Evolutionary conservation across 768 basidiomycete genomes (phyloP).

Genomic region (Suillus cothurnatus): DNA sequence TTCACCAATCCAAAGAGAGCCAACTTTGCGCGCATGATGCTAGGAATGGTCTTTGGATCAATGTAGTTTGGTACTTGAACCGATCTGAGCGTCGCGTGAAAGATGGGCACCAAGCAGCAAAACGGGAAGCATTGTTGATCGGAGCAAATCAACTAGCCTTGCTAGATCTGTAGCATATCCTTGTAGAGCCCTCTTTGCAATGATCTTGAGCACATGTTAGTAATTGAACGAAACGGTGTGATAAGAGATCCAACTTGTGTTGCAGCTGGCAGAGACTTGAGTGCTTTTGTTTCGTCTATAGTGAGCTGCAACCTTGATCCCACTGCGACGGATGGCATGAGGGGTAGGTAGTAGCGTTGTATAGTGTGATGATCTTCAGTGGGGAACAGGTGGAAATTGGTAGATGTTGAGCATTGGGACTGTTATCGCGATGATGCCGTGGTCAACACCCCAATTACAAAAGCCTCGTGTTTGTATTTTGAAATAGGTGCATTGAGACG

Average conservation of each 20-base stretch:
- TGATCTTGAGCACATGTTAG: not conserved
- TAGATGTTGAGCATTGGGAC: not conserved
- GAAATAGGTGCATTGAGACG: not conserved
- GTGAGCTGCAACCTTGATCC: not conserved
- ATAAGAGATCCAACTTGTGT: not conserved
- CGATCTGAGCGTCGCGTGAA: not conserved
- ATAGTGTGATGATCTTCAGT: not conserved
- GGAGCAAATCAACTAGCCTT: not conserved
- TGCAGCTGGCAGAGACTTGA: not conserved
- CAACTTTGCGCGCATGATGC: not conserved
- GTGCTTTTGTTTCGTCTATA: not conserved
- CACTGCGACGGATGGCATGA: not conserved
- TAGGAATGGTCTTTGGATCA: not conserved
- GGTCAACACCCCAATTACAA: not conserved
- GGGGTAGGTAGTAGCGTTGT: not conserved
- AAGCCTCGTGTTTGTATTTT: not conserved
- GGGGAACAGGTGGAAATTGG: not conserved
- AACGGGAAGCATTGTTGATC: not conserved
- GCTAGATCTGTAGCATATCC: not conserved
- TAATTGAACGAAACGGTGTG: not conserved
- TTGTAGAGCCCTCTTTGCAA: not conserved
- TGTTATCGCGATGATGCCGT: not conserved
- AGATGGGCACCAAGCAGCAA: not conserved
- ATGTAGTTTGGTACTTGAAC: conserved; percentile 1
- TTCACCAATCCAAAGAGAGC: not conserved